phyloP scores from a whole-genome alignment of 2,329 filamentous ascomycete species.

The Trichoderma guizhouense region DNA sequence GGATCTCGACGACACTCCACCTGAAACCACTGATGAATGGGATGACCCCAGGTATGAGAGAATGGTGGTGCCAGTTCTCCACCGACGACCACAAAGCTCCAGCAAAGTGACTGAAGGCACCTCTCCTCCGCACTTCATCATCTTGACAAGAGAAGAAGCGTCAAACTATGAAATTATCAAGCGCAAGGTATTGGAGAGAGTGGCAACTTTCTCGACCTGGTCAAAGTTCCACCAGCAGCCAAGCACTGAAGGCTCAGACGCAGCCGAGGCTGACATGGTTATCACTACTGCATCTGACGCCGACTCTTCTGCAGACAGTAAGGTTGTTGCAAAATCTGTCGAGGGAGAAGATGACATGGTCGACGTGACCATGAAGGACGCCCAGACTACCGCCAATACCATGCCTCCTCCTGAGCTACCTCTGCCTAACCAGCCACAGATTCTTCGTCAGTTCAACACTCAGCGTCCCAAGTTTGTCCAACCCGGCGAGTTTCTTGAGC shows the following conservation, averaged over 20 bases:
- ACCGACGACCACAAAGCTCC: slow-evolving; percentile 46
- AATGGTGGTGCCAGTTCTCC: slow-evolving; percentile 69
- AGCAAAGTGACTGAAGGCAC: slow-evolving; percentile 30
- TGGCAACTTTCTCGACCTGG: slow-evolving; percentile 73
- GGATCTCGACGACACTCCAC: slow-evolving; percentile 39
- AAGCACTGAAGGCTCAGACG: slow-evolving; percentile 47
- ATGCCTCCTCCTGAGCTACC: slow-evolving; percentile 21
- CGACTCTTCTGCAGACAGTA: slow-evolving; percentile 65
- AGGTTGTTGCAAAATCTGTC: slow-evolving; percentile 73
- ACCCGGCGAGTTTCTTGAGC: slow-evolving; percentile 56
- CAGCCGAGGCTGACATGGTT: slow-evolving; percentile 65
- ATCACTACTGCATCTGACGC: slow-evolving; percentile 61
- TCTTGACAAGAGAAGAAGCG: slow-evolving; percentile 70
- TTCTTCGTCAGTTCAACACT: slow-evolving; percentile 47
- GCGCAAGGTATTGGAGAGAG: slow-evolving; percentile 73
- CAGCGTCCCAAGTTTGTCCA: slow-evolving; percentile 52
- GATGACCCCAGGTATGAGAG: slow-evolving; percentile 61
- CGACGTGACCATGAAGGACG: slow-evolving; percentile 80
- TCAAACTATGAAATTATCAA: slow-evolving; percentile 66
- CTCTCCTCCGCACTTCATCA: slow-evolving; percentile 65
- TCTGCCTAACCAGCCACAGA: slow-evolving; percentile 23
- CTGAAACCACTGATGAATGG: slow-evolving; percentile 44
- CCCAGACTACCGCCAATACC: slow-evolving; percentile 30
- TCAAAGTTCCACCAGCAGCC: slow-evolving; percentile 56
- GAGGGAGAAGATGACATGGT: slow-evolving; percentile 89